Conservation (phyloP, 768 basidiomycete species). For the Suillus placidus region DNA sequence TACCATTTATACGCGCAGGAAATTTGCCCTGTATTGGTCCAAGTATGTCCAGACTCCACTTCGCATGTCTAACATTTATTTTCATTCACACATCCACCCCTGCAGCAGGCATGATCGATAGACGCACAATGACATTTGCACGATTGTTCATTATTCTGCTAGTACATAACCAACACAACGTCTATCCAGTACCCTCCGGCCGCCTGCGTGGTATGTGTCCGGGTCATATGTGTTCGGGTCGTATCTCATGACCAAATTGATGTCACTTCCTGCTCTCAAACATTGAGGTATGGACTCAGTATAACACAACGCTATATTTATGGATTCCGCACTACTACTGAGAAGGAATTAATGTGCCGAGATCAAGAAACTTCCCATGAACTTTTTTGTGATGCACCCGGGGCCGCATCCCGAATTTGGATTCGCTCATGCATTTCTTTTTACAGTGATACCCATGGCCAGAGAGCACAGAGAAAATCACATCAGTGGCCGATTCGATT, state of each 20-base stretch:
- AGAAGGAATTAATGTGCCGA: background rate
- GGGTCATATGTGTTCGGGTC: background rate
- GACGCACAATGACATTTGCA: background rate
- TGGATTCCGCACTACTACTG: background rate
- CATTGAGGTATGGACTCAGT: background rate
- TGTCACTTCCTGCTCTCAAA: background rate
- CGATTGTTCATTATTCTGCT: background rate
- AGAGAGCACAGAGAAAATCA: background rate
- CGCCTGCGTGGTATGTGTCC: no score
- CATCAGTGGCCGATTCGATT: background rate
- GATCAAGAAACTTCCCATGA: background rate
- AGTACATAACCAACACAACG: background rate
- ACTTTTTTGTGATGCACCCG: background rate
- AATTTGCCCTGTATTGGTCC: background rate
- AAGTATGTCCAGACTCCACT: slow-evolving; percentile 3
- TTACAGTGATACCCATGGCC: background rate
- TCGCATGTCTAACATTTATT: background rate
- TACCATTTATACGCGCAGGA: background rate
- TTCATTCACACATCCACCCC: background rate
- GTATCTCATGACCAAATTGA: background rate
- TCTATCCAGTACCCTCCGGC: background rate
- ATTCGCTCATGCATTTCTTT: background rate
- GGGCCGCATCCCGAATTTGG: background rate
- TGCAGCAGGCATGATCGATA: background rate
- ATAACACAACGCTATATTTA: background rate